Percentiles rank a stretch among this genome's conserved stretches.
phyloP scores from a whole-genome alignment of 73 alveolate genomes.

The Paramecium sexaurelia region DNA sequence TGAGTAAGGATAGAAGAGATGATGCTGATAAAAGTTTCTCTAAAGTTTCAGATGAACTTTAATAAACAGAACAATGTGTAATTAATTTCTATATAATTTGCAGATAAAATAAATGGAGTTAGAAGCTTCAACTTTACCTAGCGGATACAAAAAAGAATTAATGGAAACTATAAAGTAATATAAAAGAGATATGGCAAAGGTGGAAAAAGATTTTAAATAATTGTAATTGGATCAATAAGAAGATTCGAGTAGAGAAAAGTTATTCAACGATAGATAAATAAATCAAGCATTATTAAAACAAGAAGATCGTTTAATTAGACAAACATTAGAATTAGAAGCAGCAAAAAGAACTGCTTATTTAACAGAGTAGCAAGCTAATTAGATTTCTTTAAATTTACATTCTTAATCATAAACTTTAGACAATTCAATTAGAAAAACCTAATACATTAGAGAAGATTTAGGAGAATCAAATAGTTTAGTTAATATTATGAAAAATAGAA shows the following conservation, averaged over 20 bases:
- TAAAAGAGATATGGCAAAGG: constrained; percentile 25
- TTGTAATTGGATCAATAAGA: neutral
- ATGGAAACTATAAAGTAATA: constrained; percentile 23
- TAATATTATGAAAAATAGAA: constrained; percentile 47
- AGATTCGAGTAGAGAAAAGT: neutral
- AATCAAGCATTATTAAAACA: constrained; percentile 14
- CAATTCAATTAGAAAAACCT: neutral
- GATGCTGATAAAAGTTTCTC: neutral
- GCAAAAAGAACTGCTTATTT: constrained; percentile 36
- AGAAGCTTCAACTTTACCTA: constrained; percentile 26
- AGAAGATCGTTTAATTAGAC: constrained; percentile 1
- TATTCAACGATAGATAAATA: constrained; percentile 6
- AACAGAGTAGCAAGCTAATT: neutral
- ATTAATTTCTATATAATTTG: neutral
- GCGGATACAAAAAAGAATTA: neutral
- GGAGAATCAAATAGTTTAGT: constrained; percentile 44
- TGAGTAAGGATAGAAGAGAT: neutral
- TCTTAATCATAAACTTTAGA: neutral
- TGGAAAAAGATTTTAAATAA: constrained; percentile 39
- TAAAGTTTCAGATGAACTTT: neutral
- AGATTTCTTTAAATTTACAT: neutral
- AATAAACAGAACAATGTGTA: constrained; percentile 39
- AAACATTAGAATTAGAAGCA: neutral
- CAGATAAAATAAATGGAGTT: constrained; percentile 45
- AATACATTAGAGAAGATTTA: constrained; percentile 11